Base-by-base conservation (phyloP, 306 rosid species). In the Ochetophila trinervis region DNA sequence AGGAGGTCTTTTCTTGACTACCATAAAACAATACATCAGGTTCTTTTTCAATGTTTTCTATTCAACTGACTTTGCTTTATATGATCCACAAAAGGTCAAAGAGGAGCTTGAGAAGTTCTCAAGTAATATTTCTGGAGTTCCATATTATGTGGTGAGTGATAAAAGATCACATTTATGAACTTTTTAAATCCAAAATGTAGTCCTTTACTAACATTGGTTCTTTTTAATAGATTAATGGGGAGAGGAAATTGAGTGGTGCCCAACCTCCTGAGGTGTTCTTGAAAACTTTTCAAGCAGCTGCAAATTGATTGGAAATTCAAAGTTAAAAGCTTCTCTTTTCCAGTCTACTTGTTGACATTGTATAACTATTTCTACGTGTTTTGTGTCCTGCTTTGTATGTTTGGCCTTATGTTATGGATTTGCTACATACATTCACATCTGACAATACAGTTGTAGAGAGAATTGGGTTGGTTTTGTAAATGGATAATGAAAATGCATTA, bases 201-300 rank as follows among this genome's bases (percentile, higher is more conserved):
- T 60, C 57, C 64, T 63, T 53, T 63, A 15, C n/a, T 53, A 7
- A 49, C 7, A 45, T 36, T 70, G 74, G 6, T 65, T 71, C 9
- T 52, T 22, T 65, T 79, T 66, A 70, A 58, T 86, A 92, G 98
- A 82, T 92, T 60, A 89, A 92, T 73, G 95, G 91, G 57, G 80
- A 67, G 68, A 83, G 70, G 18, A 75, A 78, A 63, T 20, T 92
- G 69, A 82, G 83, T 10, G 98, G 98, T 14, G 95, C 76, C 19
- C 95, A 92, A 49, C 80, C 93, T 50, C 82, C 91, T 49, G 96
- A 87, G 70, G 81, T 72, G n/a, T 87, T 92, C 82, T 69, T 77
- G 83, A 87, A 69, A 85, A 87, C 91, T 79, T 92, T 92, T 34
- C 68, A 79, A 75, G 70, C 53, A 35, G 78, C 82, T 53, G 55